These are phyloP conservation scores for Nyctanthes arbortristis DNA, from an alignment of 257 asterid species.

Conservation along the genomic window DNA sequence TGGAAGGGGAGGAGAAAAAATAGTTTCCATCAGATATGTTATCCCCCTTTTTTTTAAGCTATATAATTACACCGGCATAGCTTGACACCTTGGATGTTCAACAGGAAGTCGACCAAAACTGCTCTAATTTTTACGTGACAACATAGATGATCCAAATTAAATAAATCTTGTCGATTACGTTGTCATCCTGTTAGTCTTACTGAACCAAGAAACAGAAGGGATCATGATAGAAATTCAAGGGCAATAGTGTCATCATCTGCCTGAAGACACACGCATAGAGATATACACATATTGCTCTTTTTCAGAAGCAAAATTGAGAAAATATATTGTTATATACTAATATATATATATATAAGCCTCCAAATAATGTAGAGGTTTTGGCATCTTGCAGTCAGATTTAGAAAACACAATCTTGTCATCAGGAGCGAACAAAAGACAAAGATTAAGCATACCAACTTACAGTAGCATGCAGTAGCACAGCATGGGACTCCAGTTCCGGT, in stretches of 20 bases:
- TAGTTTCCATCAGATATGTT: background rate
- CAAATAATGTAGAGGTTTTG: background rate
- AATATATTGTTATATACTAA: too few species aligned
- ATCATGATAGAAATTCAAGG: too few species aligned
- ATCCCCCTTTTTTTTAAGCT: background rate
- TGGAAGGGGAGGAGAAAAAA: background rate
- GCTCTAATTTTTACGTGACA: too few species aligned
- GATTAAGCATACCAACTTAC: background rate
- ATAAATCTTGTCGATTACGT: too few species aligned
- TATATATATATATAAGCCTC: too few species aligned
- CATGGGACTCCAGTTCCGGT: background rate
- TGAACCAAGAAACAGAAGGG: too few species aligned
- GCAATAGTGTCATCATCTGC: too few species aligned
- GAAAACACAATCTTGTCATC: background rate
- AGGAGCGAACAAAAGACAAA: background rate
- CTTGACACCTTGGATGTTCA: background rate
- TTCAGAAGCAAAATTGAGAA: too few species aligned
- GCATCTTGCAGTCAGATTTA: background rate
- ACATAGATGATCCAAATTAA: too few species aligned
- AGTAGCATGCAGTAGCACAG: background rate
- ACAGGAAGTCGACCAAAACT: background rate
- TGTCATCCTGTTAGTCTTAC: too few species aligned
- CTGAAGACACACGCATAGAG: too few species aligned
- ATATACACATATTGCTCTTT: too few species aligned
- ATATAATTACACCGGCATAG: background rate